phyloP scores from a whole-genome alignment of 192 early-diverging fungal species.

The Lobosporangium transversale region DNA sequence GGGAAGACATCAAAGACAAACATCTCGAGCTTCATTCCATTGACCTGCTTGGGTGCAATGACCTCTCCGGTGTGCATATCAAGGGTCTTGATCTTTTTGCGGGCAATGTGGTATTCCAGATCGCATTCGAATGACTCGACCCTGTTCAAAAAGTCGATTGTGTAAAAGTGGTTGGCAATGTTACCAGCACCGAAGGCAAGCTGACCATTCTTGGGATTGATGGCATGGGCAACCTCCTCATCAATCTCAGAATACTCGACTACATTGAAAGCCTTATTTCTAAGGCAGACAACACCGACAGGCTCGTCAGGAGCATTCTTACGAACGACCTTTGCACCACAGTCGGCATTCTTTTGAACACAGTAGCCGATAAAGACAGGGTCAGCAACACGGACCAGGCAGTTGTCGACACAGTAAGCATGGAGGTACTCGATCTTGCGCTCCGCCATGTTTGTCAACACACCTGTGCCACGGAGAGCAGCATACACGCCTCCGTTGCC shows the following conservation, averaged over 20 bases:
- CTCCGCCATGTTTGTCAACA: conserved; percentile 80
- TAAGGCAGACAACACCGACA: conserved; percentile 95
- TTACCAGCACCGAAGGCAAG: conserved; percentile 93
- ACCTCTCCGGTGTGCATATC: conserved; percentile 73
- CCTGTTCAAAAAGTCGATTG: conserved; percentile 88
- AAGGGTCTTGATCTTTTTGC: conserved; percentile 91
- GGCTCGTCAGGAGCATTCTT: conserved; percentile 88
- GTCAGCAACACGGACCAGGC: conserved; percentile 95
- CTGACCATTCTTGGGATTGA: conserved; percentile 72
- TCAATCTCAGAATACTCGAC: conserved; percentile 98
- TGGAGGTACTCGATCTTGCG: conserved; percentile 91
- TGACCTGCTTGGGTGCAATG: conserved; percentile 72
- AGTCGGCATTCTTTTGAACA: conserved; percentile 87
- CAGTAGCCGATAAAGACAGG: conserved; percentile 98
- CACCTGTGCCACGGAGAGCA: conserved; percentile 85
- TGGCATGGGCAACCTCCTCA: conserved; percentile 69
- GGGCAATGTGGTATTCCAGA: conserved; percentile 92
- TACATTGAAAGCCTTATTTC: conserved; percentile 84
- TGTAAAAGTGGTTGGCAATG: conserved; percentile 99
- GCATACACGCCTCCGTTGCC: conserved; percentile 97
- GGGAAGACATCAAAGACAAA: conserved; percentile 98
- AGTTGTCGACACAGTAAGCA: conserved; percentile 98
- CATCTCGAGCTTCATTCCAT: conserved; percentile 93
- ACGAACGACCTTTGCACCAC: conserved; percentile 95
- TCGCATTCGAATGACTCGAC: conserved; percentile 83